Conservation (phyloP, 23 red algal species). For the Gracilariopsis chorda region DNA sequence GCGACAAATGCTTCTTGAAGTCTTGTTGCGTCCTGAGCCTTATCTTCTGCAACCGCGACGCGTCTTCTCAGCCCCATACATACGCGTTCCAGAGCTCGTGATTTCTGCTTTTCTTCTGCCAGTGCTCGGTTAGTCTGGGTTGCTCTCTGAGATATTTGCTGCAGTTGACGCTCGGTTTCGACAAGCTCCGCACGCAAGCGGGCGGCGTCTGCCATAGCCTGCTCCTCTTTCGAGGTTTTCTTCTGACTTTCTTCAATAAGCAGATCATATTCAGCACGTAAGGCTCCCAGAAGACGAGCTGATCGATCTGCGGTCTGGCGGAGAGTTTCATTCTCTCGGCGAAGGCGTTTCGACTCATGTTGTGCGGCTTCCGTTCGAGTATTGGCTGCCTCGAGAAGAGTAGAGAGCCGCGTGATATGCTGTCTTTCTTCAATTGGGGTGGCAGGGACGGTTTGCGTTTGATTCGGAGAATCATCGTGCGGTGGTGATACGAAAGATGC, state of each 20-base stretch:
- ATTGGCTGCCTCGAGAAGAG: slow-evolving; percentile 39
- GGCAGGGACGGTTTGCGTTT: neutral
- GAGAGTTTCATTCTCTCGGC: slow-evolving; percentile 18
- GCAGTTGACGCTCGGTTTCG: slow-evolving; percentile 17
- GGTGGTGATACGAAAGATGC: slow-evolving; percentile 7
- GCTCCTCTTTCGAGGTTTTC: slow-evolving; percentile 2
- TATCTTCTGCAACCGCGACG: slow-evolving; percentile 50
- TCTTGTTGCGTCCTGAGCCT: slow-evolving; percentile 4
- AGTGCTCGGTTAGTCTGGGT: neutral
- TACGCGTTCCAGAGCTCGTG: slow-evolving; percentile 41
- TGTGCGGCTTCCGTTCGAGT: slow-evolving; percentile 26
- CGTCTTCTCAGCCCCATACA: slow-evolving; percentile 46
- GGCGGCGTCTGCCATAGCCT: slow-evolving; percentile 25
- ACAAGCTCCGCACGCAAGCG: slow-evolving; percentile 29
- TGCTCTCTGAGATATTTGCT: neutral
- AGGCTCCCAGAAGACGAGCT: slow-evolving; percentile 5
- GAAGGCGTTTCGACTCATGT: slow-evolving; percentile 12
- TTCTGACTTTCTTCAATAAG: neutral
- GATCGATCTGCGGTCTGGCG: neutral
- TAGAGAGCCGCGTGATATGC: neutral
- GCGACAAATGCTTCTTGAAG: slow-evolving; percentile 40
- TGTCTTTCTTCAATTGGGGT: neutral
- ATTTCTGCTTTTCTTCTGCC: slow-evolving; percentile 21
- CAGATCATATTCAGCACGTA: slow-evolving; percentile 38
- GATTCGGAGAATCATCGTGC: neutral